Evolutionary conservation across 2,329 filamentous ascomycete genomes (phyloP), one percentile per base, ranked within the genome.

Genomic region (Microsporum canis): DNA sequence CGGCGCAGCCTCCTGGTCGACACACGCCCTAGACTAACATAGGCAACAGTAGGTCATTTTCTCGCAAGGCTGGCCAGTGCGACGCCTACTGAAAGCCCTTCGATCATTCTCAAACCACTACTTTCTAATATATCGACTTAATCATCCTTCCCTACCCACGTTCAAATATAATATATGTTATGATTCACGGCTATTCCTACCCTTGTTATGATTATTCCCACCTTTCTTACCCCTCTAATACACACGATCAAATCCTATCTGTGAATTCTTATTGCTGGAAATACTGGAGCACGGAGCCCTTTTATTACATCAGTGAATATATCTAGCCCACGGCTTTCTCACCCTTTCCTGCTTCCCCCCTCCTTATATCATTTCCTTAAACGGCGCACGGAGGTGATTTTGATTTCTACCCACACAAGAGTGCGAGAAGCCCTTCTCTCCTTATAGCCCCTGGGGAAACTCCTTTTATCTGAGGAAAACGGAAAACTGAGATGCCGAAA

Each of bases 401-500:
- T 38, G 53, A 57, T 57, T 39, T 60, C 29, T 53, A 53, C 51
- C 5, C 58, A 39, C 58, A 39, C 12, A 57, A 57, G 36, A 56
- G 36, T 59, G 36, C 38, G 57, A 59, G 38, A 38, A 59, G 57
- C 47, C 36, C 56, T 41, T 55, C 43, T 51, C 47, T 61, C 56
- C 53, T 49, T 57, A 23, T 27, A 27, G 12, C 23, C 39, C 57
- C 38, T 45, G 34, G 51, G 6, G 33, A 34, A 29, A 53, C 62
- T 59, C 59, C 38, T 49, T 39, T 57, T 49, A 34, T 47, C 57
- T 60, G 41, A 51, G 38, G 47, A 51, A 58, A 60, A 43, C 55
- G 47, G 47, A 41, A 43, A 61, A 64, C 61, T 63, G 58, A 65
- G 62, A 65, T 65, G 64, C 64, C 64, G 61, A 65, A 62, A 60